Evolutionary conservation across 768 basidiomycete genomes (phyloP).

Genomic region (Holtermannia corniformis): DNA sequence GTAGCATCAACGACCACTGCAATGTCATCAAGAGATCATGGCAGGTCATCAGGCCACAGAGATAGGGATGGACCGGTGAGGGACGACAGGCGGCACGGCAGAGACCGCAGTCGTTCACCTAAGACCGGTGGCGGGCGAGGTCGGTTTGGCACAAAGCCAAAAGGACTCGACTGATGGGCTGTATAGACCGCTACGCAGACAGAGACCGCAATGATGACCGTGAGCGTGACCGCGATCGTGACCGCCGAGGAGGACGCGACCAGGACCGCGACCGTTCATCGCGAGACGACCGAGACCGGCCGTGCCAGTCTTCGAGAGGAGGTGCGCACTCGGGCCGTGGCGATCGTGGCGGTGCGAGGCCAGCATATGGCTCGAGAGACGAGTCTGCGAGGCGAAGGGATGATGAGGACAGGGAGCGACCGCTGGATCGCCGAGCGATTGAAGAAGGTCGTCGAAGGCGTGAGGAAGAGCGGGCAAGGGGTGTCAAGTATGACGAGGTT

Average conservation of each 20-base stretch:
- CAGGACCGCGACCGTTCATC: slow-evolving; percentile 3
- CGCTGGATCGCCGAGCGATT: slow-evolving; percentile 35
- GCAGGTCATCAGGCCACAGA: background rate
- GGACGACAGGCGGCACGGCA: background rate
- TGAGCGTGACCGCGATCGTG: slow-evolving; percentile 8
- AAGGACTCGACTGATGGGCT: too few relatives aligned
- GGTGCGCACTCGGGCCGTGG: background rate
- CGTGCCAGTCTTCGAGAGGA: slow-evolving; percentile 1
- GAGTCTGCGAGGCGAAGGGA: background rate
- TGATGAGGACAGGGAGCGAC: slow-evolving; percentile 16
- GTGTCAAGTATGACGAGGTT: slow-evolving; percentile 16
- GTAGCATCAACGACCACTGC: too few relatives aligned
- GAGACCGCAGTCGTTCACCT: background rate
- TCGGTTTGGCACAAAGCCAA: too few relatives aligned
- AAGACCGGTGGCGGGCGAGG: background rate
- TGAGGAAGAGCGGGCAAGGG: slow-evolving; percentile 35
- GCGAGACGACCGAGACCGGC: background rate
- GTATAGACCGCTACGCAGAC: background rate
- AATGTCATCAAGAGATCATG: background rate
- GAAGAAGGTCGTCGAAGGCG: slow-evolving; percentile 36
- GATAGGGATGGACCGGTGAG: background rate
- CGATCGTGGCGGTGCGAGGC: background rate
- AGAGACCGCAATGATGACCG: background rate
- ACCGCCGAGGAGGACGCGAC: background rate
- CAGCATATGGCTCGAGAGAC: background rate